Evolutionary conservation across 2,329 filamentous ascomycete species (phyloP).

Genomic region (Penicillium sp.): DNA sequence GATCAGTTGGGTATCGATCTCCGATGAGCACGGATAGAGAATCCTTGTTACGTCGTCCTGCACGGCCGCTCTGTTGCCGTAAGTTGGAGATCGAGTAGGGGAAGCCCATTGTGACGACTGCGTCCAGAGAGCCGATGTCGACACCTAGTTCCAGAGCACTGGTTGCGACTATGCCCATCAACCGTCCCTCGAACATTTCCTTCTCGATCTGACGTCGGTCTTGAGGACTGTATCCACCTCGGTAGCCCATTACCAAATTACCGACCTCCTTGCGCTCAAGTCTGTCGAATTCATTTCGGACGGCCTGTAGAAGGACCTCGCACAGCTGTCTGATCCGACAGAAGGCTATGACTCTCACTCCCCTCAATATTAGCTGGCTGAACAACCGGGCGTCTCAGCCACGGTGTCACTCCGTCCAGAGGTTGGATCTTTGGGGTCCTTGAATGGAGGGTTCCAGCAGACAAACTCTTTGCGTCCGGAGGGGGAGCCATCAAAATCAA

Average conservation of each 20-base stretch:
- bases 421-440: slow-evolving; percentile 81
- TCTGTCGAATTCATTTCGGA: slow-evolving; percentile 73
- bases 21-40: slow-evolving; percentile 88
- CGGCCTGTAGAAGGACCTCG: slow-evolving; percentile 77
- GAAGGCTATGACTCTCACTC: slow-evolving; percentile 90
- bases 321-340: slow-evolving; percentile 86
- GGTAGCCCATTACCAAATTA: slow-evolving; percentile 87
- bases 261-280: slow-evolving; percentile 75
- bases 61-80: slow-evolving; percentile 90
- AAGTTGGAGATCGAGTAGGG: slow-evolving; percentile 95
- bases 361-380: slow-evolving; percentile 82
- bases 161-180: slow-evolving; percentile 91
- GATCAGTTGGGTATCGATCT: slow-evolving; percentile 86
- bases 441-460: slow-evolving; percentile 97
- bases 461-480: slow-evolving; percentile 91
- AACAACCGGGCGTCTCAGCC: slow-evolving; percentile 84
- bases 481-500: slow-evolving; percentile 91
- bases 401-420: slow-evolving; percentile 84
- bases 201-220: slow-evolving; percentile 85
- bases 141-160: slow-evolving; percentile 91
- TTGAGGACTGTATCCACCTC: slow-evolving; percentile 90
- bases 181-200: slow-evolving; percentile 95
- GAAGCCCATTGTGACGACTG: slow-evolving; percentile 90
- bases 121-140: slow-evolving; percentile 91
- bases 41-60: slow-evolving; percentile 89